A percentile compares a stretch with the other conserved stretches of the same genome.
These are phyloP conservation scores for Teratosphaeria destructans DNA, from an alignment of 2,329 filamentous ascomycete species.

Conservation along the genomic window DNA sequence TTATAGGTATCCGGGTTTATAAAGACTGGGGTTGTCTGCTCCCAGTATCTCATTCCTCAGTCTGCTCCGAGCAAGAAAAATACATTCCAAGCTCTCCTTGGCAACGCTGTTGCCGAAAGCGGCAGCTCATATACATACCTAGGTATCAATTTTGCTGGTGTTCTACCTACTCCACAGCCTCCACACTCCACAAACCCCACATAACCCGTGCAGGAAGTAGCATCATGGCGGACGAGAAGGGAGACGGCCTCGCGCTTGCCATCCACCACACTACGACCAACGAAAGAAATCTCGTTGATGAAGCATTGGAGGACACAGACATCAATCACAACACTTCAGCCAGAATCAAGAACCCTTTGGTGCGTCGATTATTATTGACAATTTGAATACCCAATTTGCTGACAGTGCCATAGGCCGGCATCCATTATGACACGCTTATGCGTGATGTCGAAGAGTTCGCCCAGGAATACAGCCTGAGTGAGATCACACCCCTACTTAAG, in stretches of 20 bases:
- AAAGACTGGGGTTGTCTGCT: not conserved
- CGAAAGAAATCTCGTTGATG: constrained; percentile 1
- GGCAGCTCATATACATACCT: not conserved
- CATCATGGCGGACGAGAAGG: not conserved
- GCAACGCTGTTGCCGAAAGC: not conserved
- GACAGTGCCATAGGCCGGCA: not conserved
- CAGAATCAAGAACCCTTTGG: not conserved
- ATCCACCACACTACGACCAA: not conserved
- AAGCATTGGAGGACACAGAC: not conserved
- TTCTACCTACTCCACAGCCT: not conserved
- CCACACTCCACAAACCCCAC: not conserved
- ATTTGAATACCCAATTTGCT: not conserved
- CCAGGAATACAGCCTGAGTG: constrained; percentile 1
- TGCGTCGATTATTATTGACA: not conserved
- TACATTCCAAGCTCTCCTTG: not conserved
- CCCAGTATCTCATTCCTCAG: not conserved
- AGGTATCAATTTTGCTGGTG: not conserved
- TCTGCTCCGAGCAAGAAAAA: not conserved
- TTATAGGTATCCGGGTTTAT: not conserved
- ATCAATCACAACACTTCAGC: not conserved
- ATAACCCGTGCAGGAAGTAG: not conserved
- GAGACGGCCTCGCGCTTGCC: not conserved
- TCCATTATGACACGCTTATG: not conserved
- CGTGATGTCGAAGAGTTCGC: constrained; percentile 4
- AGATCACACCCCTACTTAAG: constrained; percentile 26